Evolutionary conservation across 2,329 filamentous ascomycete species (phyloP).

Genomic region (Onygena corvina): DNA sequence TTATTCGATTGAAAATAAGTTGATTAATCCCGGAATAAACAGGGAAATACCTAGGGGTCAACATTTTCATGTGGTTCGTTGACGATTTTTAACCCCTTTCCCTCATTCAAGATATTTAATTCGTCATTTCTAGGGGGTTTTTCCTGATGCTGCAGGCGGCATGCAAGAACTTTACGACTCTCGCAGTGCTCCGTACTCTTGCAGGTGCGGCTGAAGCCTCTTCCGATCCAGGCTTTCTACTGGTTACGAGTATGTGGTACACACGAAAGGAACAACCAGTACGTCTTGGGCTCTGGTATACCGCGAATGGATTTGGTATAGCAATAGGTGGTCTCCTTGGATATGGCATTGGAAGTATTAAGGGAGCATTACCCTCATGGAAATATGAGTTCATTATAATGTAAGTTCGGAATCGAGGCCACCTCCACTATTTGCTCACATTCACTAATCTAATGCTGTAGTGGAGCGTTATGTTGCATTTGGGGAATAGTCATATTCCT

Average conservation of each 20-base stretch:
- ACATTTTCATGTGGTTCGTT: constrained; percentile 45
- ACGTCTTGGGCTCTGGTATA: constrained; percentile 49
- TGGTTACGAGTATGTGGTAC: constrained; percentile 56
- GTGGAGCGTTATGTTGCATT: constrained; percentile 42
- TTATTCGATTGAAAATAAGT: neutral
- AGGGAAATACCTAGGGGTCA: constrained; percentile 44
- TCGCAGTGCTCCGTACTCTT: constrained; percentile 46
- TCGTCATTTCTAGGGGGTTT: constrained; percentile 27
- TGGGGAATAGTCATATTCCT: constrained; percentile 50
- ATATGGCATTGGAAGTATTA: constrained; percentile 50
- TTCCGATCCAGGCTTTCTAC: constrained; percentile 49
- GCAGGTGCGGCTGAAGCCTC: constrained; percentile 47
- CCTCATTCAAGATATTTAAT: neutral
- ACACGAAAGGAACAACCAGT: constrained; percentile 51
- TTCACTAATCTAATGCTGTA: constrained; percentile 8
- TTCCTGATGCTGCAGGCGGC: constrained; percentile 44
- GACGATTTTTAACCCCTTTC: neutral
- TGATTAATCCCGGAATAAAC: neutral
- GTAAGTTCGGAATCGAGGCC: constrained; percentile 17
- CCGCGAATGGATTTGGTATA: constrained; percentile 48
- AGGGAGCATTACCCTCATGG: constrained; percentile 48
- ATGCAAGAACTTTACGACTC: constrained; percentile 43
- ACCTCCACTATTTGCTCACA: neutral
- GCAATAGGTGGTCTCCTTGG: constrained; percentile 47
- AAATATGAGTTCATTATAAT: constrained; percentile 59